Evolutionary conservation across 2,329 filamentous ascomycete genomes (phyloP).

Genomic region (Blumeria graminis): DNA sequence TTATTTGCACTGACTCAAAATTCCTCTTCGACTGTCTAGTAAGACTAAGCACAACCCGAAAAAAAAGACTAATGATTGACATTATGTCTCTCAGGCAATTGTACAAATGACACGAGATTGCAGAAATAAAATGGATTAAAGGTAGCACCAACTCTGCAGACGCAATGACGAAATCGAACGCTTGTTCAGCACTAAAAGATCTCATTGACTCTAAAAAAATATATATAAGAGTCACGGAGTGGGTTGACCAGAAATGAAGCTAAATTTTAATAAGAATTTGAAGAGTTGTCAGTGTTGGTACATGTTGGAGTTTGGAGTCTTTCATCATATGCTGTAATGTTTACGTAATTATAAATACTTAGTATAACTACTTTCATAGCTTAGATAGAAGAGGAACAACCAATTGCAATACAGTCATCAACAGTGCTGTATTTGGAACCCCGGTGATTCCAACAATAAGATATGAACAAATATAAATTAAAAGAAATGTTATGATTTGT

Average conservation of each 20-base stretch:
- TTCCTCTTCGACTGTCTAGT: conserved; percentile 1
- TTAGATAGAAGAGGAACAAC: no score
- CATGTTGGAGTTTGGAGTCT: not conserved
- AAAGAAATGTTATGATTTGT: no score
- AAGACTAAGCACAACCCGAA: not conserved
- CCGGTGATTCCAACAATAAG: no score
- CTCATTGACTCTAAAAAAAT: conserved; percentile 4
- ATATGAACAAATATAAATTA: no score
- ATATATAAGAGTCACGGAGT: conserved; percentile 1
- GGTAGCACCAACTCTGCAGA: conserved; percentile 2
- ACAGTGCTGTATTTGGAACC: no score
- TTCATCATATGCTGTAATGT: not conserved
- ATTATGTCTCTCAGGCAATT: not conserved
- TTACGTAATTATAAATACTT: no score
- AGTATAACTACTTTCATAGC: no score
- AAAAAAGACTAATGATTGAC: conserved; percentile 1
- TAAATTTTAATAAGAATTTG: not conserved
- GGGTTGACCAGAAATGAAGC: conserved; percentile 2
- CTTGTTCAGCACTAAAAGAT: conserved; percentile 2
- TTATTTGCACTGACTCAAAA: conserved; percentile 2
- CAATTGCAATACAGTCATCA: no score
- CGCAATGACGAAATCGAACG: conserved; percentile 4
- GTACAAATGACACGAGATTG: not conserved
- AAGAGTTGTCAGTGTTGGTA: not conserved
- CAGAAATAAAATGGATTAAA: conserved; percentile 1